Conservation (phyloP, 2,329 filamentous ascomycete species). For the Laburnicola sp. region DNA sequence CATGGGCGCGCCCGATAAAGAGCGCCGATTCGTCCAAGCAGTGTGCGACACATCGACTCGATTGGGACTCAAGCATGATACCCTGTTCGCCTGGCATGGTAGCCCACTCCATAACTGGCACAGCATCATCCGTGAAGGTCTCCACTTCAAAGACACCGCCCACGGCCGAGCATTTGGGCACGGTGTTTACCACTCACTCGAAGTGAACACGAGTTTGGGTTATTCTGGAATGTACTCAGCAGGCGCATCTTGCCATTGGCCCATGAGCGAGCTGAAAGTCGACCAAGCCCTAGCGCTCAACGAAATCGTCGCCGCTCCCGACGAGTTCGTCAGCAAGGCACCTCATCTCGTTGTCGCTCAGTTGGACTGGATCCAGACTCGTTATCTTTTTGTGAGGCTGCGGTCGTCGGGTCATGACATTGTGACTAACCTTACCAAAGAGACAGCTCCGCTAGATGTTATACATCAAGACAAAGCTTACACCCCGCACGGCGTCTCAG, state of each 20-base stretch:
- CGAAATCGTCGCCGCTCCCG: conserved; percentile 77
- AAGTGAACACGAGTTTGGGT: conserved; percentile 58
- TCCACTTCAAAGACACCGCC: conserved; percentile 66
- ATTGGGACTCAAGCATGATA: conserved; percentile 59
- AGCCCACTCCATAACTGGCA: conserved; percentile 81
- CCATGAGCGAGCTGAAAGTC: conserved; percentile 66
- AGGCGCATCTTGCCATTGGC: conserved; percentile 55
- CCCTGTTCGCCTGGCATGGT: conserved; percentile 86
- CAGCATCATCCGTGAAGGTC: conserved; percentile 78
- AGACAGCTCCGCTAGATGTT: conserved; percentile 28
- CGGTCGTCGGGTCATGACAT: neutral
- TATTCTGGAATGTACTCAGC: conserved; percentile 49
- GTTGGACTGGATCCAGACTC: conserved; percentile 85
- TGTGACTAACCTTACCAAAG: conserved; percentile 5
- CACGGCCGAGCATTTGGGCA: conserved; percentile 75
- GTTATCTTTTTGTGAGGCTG: conserved; percentile 72
- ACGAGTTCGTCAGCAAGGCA: conserved; percentile 57
- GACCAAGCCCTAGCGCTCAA: conserved; percentile 70
- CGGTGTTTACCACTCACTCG: conserved; percentile 76
- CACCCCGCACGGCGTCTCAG: conserved; percentile 47
- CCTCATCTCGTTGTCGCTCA: conserved; percentile 74
- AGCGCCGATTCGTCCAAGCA: conserved; percentile 70
- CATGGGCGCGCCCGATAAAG: conserved; percentile 89
- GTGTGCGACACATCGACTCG: conserved; percentile 54
- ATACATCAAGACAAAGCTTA: conserved; percentile 48